A percentile compares a stretch with the other conserved stretches of the same genome.
Evolutionary conservation across 805 yeast species (phyloP).

Genomic region (Ogataea paradorogensis): DNA sequence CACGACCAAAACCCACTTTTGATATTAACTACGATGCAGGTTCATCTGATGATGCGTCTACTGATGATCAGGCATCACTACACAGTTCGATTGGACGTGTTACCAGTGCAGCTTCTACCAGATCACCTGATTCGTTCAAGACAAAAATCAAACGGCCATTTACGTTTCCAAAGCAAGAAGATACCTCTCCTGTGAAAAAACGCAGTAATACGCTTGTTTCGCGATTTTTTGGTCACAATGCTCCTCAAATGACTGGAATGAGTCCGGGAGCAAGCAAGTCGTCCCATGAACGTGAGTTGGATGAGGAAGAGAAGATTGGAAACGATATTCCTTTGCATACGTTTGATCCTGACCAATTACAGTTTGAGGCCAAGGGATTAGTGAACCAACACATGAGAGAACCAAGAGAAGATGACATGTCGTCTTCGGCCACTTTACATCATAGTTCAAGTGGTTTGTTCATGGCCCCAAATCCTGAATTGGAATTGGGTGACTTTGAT

Average conservation of each 20-base stretch:
- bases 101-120: neutral
- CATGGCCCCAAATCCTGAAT: constrained; percentile 35
- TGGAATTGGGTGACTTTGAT: constrained; percentile 28
- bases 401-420: constrained; percentile 23
- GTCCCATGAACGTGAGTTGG: constrained; percentile 35
- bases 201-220: constrained; percentile 10
- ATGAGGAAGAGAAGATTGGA: constrained; percentile 32
- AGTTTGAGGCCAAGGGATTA: constrained; percentile 53
- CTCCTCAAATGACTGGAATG: constrained; percentile 14
- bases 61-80: constrained; percentile 16
- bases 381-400: constrained; percentile 44
- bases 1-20: constrained; percentile 3
- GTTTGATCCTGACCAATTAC: constrained; percentile 37
- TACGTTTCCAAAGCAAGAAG: constrained; percentile 4
- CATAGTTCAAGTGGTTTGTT: constrained; percentile 10
- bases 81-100: neutral
- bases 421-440: constrained; percentile 16
- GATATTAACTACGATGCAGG: constrained; percentile 12
- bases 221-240: constrained; percentile 12
- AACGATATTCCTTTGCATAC: constrained; percentile 18
- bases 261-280: constrained; percentile 19
- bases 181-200: neutral
- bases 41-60: constrained; percentile 31
- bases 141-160: constrained; percentile 16
- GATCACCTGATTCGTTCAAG: constrained; percentile 3